These are phyloP conservation scores for Bolboschoenus planiculmis DNA, from an alignment of 176 grass and related monocot genomes.

Conservation along the genomic window DNA sequence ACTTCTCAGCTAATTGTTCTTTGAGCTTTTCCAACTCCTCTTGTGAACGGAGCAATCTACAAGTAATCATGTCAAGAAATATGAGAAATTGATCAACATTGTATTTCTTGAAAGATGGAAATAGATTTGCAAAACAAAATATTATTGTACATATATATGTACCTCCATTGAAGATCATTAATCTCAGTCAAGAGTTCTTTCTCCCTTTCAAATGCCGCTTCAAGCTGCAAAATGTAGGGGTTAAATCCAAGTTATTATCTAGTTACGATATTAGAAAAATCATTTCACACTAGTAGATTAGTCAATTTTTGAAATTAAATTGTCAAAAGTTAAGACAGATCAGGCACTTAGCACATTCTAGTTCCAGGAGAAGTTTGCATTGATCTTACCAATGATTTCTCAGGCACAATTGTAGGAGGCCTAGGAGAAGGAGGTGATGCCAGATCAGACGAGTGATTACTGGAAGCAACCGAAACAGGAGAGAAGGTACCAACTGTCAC, in stretches of 20 bases:
- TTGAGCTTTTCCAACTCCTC: constrained; percentile 81
- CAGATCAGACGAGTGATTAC: constrained; percentile 33
- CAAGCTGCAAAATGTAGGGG: constrained; percentile 45
- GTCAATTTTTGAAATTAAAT: background rate
- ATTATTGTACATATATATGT: constrained; percentile 8
- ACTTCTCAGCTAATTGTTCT: constrained; percentile 55
- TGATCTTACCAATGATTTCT: constrained; percentile 70
- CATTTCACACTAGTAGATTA: background rate
- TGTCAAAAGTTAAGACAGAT: background rate
- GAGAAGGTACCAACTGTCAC: constrained; percentile 37
- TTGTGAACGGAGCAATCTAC: constrained; percentile 61
- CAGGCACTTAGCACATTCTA: background rate
- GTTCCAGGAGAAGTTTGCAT: background rate
- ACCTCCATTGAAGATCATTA: constrained; percentile 80
- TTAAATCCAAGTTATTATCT: background rate
- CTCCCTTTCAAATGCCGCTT: constrained; percentile 74
- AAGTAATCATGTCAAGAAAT: background rate
- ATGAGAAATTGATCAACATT: background rate
- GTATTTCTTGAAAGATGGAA: background rate
- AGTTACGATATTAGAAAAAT: background rate
- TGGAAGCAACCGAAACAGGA: constrained; percentile 34
- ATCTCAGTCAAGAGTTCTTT: constrained; percentile 71
- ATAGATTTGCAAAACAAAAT: constrained; percentile 17
- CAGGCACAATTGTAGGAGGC: constrained; percentile 31
- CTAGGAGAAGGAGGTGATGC: constrained; percentile 27